A percentile compares a stretch with the other conserved stretches of the same genome.
These are phyloP conservation scores for Vaccinium vitisidaea DNA, from an alignment of 148 eudicot genomes.

Conservation along the genomic window DNA sequence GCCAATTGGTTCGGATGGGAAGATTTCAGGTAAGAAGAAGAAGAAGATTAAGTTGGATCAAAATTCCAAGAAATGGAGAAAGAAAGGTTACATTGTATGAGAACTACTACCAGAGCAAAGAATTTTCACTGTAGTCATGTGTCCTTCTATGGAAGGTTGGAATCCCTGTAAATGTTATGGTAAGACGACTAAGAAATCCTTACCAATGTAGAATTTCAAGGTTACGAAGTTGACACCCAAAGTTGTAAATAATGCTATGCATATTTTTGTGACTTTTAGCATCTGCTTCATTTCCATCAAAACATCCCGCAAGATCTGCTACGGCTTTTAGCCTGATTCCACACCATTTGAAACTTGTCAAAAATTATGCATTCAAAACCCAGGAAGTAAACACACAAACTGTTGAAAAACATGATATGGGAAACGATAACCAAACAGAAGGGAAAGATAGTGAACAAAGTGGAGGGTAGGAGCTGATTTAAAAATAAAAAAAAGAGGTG, in stretches of 20 bases:
- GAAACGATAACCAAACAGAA: background rate
- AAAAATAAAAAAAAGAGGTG: too few relatives aligned
- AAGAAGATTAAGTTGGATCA: constrained; percentile 14
- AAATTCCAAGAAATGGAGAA: constrained; percentile 6
- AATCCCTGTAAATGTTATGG: background rate
- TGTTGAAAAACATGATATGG: background rate
- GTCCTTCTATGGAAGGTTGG: background rate
- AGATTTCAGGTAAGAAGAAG: constrained; percentile 26
- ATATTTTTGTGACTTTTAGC: background rate
- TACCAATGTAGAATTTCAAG: background rate
- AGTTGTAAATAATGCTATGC: background rate
- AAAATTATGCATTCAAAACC: background rate
- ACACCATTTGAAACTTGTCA: background rate
- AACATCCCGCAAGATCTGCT: background rate
- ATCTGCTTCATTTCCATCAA: background rate
- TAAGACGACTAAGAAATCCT: background rate
- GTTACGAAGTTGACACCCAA: background rate
- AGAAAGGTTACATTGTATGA: background rate
- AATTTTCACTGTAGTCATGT: background rate
- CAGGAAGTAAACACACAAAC: background rate
- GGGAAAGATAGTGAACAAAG: background rate
- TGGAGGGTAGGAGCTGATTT: background rate
- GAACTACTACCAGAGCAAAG: background rate
- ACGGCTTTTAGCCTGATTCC: background rate
- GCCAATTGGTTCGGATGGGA: constrained; percentile 21